Evolutionary conservation across 1,139 yeast species (phyloP), one percentile per base, ranked within the genome.

Genomic region (Meyerozyma carpophila): DNA sequence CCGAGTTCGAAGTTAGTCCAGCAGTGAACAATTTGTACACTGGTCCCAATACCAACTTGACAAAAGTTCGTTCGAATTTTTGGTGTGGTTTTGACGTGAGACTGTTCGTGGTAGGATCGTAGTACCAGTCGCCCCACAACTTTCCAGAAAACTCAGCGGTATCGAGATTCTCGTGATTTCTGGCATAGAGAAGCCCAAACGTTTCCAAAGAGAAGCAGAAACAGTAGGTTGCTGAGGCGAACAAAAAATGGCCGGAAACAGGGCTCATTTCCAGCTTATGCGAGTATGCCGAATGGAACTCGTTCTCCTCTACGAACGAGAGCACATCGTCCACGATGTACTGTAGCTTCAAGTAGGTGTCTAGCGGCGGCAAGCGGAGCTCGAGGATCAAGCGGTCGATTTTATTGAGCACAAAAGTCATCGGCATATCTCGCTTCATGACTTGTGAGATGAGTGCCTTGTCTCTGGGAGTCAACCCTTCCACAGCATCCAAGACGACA

Each of bases 351-450:
- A 75, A 72, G 56, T 81, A 88, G 0, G 90, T 77, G 52, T 89
- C 96, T 4, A 66, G 55, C 0, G 89, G 88, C 0, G 96, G 89
- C 9, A 93, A 65, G 48, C 80, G 73, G 40, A 91, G 64, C 50
- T 94, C 98, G 39, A 91, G 58, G 0, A 91, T 74, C 16, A 93
- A 66, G 46, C 97, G 67, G 61, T 94, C 99, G 9, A 94, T 53
- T 59, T 93, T 93, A 61, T 87, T 91, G n/a, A 94, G 51, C 2
- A 88, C 77, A 28, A 93, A 61, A 3, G 76, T 63, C 11, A 90
- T 58, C 0, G 84, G 77, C 1, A 81, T 57, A 36, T 78, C 68
- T 8, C 70, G 65, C 24, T 62, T 56, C 6, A 84, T 47, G 0
- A 81, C 76, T 46, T 75, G 73, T 36, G 75, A 66, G 3, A 88